Percentiles rank a stretch among this genome's conserved stretches.
Conservation (phyloP, 2,329 filamentous ascomycete species). For the Talaromyces sp. region DNA sequence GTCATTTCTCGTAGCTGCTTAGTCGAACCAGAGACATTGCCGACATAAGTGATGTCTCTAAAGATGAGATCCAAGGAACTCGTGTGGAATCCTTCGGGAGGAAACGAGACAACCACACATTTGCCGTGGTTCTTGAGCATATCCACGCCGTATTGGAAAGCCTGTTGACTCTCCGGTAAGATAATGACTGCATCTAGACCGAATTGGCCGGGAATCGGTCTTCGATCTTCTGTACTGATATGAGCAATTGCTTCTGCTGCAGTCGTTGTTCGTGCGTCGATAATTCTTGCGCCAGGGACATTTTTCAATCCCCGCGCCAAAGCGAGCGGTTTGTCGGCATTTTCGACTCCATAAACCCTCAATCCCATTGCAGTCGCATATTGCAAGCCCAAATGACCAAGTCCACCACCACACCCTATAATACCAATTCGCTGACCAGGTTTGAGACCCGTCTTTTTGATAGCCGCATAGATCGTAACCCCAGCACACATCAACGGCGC, state of each 20-base stretch:
- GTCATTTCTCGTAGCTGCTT: slow-evolving; percentile 25
- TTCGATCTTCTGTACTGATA: slow-evolving; percentile 19
- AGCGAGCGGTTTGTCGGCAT: slow-evolving; percentile 19
- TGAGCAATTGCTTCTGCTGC: slow-evolving; percentile 30
- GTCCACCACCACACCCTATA: slow-evolving; percentile 62
- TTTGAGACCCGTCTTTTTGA: slow-evolving; percentile 56
- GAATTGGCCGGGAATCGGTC: slow-evolving; percentile 32
- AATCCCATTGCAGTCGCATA: slow-evolving; percentile 67
- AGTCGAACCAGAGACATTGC: slow-evolving; percentile 24
- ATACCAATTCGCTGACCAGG: slow-evolving; percentile 68
- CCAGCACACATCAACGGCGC: slow-evolving; percentile 40
- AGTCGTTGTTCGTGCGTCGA: slow-evolving; percentile 38
- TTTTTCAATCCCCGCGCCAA: slow-evolving; percentile 32
- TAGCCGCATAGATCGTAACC: slow-evolving; percentile 50
- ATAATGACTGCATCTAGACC: slow-evolving; percentile 49
- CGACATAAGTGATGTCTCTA: slow-evolving; percentile 25
- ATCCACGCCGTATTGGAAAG: slow-evolving; percentile 19
- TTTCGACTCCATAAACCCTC: slow-evolving; percentile 43
- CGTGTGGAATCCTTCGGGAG: slow-evolving; percentile 30
- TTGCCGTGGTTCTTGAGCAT: slow-evolving; percentile 35
- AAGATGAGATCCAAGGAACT: slow-evolving; percentile 25
- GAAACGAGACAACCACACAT: slow-evolving; percentile 49
- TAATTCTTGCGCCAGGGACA: slow-evolving; percentile 31
- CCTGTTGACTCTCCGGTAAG: slow-evolving; percentile 34
- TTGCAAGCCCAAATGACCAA: slow-evolving; percentile 67